Evolutionary conservation across 257 asterid genomes (phyloP).

Genomic region (Vinca minor): DNA sequence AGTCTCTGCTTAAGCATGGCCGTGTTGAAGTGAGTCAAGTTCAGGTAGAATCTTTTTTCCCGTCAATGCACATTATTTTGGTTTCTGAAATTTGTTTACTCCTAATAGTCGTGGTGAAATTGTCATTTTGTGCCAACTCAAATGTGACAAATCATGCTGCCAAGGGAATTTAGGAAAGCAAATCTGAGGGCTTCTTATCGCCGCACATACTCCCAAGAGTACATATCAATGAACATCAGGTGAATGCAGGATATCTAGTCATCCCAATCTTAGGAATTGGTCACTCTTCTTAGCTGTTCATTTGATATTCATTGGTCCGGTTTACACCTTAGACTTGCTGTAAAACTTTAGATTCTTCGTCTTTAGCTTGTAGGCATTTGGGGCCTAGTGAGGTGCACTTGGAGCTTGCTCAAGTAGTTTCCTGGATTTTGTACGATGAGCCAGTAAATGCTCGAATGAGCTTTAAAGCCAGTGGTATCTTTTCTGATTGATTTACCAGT

Average conservation of each 20-base stretch:
- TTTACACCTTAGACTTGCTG: neutral
- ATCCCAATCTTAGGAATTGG: conserved; percentile 11
- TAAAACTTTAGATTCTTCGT: conserved; percentile 4
- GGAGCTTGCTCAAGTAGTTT: neutral
- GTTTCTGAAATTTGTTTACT: conserved; percentile 9
- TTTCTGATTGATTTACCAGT: neutral
- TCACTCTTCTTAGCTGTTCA: conserved; percentile 7
- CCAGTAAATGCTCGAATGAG: neutral
- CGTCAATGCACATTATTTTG: conserved; percentile 8
- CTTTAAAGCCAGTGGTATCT: neutral
- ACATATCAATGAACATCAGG: conserved; percentile 19
- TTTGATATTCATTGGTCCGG: conserved; percentile 8
- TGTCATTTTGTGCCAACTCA: conserved; percentile 23
- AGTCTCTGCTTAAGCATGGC: conserved; percentile 40
- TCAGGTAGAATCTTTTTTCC: conserved; percentile 41
- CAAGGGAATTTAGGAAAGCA: conserved; percentile 21
- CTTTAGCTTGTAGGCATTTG: neutral
- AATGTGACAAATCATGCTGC: conserved; percentile 25
- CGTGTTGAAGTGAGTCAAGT: conserved; percentile 40
- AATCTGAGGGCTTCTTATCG: conserved; percentile 19
- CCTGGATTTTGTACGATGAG: neutral
- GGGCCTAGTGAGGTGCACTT: neutral
- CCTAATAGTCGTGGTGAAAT: conserved; percentile 20
- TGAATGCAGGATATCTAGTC: conserved; percentile 21
- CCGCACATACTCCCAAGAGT: conserved; percentile 18